A percentile compares a stretch with the other conserved stretches of the same genome.
phyloP scores from a whole-genome alignment of 2,329 filamentous ascomycete species.

The Cephalotrichum gorgonifer region DNA sequence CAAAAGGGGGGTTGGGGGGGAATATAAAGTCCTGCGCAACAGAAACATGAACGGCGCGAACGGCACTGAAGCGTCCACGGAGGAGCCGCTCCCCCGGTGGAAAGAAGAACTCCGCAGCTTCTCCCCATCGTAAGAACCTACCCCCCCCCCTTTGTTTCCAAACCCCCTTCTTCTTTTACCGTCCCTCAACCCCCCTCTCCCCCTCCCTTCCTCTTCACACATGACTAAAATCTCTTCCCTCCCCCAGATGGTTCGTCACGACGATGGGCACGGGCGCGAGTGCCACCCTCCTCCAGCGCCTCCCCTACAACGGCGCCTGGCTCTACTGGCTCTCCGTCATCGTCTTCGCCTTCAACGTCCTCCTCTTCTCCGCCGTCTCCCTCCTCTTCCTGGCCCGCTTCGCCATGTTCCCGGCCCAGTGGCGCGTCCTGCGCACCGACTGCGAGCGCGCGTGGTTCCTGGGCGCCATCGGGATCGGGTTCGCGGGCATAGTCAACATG shows the following conservation, averaged over 20 bases:
- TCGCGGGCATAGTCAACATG: slow-evolving; percentile 53
- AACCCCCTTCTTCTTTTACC: not conserved
- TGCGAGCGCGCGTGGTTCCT: too few species aligned
- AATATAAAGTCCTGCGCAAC: too few species aligned
- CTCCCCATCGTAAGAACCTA: too few species aligned
- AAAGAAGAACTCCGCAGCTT: not conserved
- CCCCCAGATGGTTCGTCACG: slow-evolving; percentile 23
- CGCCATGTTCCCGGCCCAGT: not conserved
- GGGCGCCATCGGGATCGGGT: slow-evolving; percentile 52
- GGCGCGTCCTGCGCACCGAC: slow-evolving; percentile 25
- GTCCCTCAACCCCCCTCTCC: too few species aligned
- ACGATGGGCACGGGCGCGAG: slow-evolving; percentile 58
- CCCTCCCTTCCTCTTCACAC: too few species aligned
- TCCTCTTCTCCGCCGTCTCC: not conserved
- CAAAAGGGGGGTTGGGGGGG: too few species aligned
- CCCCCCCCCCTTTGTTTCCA: too few species aligned
- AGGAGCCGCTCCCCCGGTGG: not conserved
- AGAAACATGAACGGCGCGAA: too few species aligned
- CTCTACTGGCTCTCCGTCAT: slow-evolving; percentile 44
- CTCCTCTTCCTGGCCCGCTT: slow-evolving; percentile 34
- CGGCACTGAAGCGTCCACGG: too few species aligned
- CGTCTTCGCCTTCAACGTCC: slow-evolving; percentile 9
- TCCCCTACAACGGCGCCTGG: slow-evolving; percentile 45
- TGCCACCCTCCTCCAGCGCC: slow-evolving; percentile 45
- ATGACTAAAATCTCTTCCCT: not conserved